Base-by-base conservation (phyloP, 2,329 filamentous ascomycete genomes). In the Penicillium expansum region DNA sequence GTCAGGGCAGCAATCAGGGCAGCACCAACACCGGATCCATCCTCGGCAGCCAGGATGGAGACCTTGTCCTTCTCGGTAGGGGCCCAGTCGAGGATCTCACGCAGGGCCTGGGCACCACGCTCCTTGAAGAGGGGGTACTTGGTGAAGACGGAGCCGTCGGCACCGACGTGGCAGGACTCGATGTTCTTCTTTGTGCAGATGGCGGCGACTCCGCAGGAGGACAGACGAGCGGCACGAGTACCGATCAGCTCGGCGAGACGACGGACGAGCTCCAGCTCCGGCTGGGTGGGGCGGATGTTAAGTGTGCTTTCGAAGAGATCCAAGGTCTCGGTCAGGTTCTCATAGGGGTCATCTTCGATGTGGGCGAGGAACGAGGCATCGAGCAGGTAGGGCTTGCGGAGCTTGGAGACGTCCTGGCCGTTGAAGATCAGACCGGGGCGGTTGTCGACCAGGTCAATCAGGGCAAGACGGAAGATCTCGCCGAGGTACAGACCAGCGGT, bases 81-180 rank as follows among this genome's bases (percentile, higher is more conserved):
- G 3, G 89, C 86, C 92, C 93, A 97, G 80, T 96, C 93, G 37
- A 99, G 85, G 64, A 99, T 97, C 81, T 99, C 94, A 54, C 91
- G 87, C 52, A 99, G 84, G 29, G 94, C 94, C 74, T 88, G 83
- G 14, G 94, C 93, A 55, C 93, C 92, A 53, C 94, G 89, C 56
- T 87, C 85, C 82, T 97, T 97, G 85, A 99, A 99, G 78, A 96
- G 90, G 13, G 94, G 94, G 79, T 99, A 99, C 76, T 97, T 97
- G 83, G 96, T 97, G 81, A 99, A 99, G 53, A 99, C 93, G 18
- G 91, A 96, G 37, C 94, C 94, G 72, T 99, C 94, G 50, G 94
- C 94, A 68, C 94, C 94, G 41, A 99, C 94, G 75, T 97, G 94
- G 80, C 91, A 96, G 37, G 84, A 83, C 70, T 89, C 79, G 76